Base-by-base conservation (phyloP, 2,329 filamentous ascomycete species). In the Colletotrichum sp. region DNA sequence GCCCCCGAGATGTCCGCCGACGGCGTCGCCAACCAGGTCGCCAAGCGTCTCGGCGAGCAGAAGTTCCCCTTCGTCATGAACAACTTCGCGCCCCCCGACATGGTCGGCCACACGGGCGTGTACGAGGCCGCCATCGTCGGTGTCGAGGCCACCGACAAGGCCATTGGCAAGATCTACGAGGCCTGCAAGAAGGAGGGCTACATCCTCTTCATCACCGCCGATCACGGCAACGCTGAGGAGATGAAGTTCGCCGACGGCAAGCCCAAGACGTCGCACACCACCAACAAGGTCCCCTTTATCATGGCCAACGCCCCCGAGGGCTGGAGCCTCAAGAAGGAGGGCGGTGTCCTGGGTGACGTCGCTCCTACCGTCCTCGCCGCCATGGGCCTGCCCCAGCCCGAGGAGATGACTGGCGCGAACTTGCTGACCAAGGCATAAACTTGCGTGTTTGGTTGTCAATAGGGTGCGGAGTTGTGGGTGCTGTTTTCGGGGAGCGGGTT, bases 31-130 rank as follows among this genome's bases (percentile, higher is more conserved):
- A 91, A 98, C 82, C 96, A 98, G 89, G 94, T 98, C 76, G 92
- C 89, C 85, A 97, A 98, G 90, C 93, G 96, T 75, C 93, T 99
- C 79, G 91, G 86, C 30, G 95, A 98, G 86, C 92, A 94, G 83
- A 93, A 95, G 83, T 98, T 96, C 87, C 96, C 97, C 83, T 99
- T 99, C 84, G 90, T 99, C 86, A 99, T 99, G 97, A 98, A 99
- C 93, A 99, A 99, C 92, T 99, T 99, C 87, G 97, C 97, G 57
- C 97, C 97, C 57, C 97, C 97, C 21, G 97, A 99, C 88, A 99
- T 99, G 97, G 97, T 99, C 79, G 97, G 97, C 80, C 97, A 99
- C 89, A 99, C 97, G 13, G 97, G 97, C 83, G 96, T 98, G 77
- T 99, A 99, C 87, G 94, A 99, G 81, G 96, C 97, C 34, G 97